phyloP scores from a whole-genome alignment of 106 monocot genomes.

The Triglochin maritima region DNA sequence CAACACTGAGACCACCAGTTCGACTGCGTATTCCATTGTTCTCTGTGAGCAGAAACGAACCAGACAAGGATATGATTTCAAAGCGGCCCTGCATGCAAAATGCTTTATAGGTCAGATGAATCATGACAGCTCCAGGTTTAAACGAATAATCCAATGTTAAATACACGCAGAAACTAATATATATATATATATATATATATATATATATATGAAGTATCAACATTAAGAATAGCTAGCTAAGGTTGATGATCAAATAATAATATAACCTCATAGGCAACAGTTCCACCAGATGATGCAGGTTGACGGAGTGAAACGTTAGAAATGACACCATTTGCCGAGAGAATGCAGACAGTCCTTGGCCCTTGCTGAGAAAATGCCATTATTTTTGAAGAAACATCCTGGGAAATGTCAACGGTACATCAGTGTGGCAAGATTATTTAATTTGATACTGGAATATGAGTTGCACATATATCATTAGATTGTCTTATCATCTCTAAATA shows the following conservation, averaged over 20 bases:
- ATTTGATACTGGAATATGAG: not conserved
- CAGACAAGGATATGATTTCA: conserved; percentile 82
- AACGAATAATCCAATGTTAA: not conserved
- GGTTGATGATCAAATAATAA: not conserved
- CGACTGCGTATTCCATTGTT: conserved; percentile 52
- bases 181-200: not conserved
- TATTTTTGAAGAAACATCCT: conserved; percentile 28
- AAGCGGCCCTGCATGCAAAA: conserved; percentile 54
- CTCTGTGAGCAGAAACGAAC: conserved; percentile 63
- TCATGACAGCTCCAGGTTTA: not conserved
- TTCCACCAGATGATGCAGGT: conserved; percentile 18
- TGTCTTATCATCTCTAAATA: not conserved
- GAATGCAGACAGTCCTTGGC: conserved; percentile 6
- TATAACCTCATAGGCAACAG: conserved; percentile 14
- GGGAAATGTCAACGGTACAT: not conserved
- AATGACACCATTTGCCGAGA: conserved; percentile 18
- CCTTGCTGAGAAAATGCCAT: conserved; percentile 27
- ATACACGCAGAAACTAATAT: not conserved
- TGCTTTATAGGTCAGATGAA: not conserved
- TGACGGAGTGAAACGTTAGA: conserved; percentile 20
- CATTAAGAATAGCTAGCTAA: not conserved
- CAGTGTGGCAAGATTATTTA: not conserved
- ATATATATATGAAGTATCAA: not conserved
- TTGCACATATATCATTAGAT: not conserved
- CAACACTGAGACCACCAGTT: conserved; percentile 75